Evolutionary conservation across 352 stramenopile genomes (phyloP).

Genomic region (Globisporangium iwayamae): DNA sequence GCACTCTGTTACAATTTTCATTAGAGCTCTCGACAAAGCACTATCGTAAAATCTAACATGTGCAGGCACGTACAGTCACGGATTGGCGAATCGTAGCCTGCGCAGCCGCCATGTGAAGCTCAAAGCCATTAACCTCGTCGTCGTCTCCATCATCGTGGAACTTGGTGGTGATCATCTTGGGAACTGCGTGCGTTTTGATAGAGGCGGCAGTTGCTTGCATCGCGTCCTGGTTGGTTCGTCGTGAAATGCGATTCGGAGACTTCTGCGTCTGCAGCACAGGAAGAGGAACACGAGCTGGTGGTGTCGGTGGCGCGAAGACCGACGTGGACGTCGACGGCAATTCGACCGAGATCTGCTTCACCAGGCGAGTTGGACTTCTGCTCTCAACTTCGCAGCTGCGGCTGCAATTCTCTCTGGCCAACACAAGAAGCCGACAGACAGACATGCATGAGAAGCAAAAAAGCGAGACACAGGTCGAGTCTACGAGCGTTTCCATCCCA

Average conservation of each 20-base stretch:
- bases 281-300: conserved; percentile 11
- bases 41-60: not conserved
- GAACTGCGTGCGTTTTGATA: too few relatives aligned
- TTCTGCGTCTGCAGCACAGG: not conserved
- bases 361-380: not conserved
- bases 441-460: not conserved
- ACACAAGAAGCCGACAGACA: too few relatives aligned
- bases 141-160: not conserved
- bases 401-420: not conserved
- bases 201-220: not conserved
- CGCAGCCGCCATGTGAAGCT: conserved; percentile 26
- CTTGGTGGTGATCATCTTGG: not conserved
- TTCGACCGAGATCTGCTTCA: conserved; percentile 14
- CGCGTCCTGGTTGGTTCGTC: conserved; percentile 3
- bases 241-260: not conserved
- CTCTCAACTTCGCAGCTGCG: not conserved
- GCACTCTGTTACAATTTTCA: conserved; percentile 16
- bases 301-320: conserved; percentile 10
- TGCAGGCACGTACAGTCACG: conserved; percentile 19
- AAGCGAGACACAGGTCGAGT: not conserved
- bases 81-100: conserved; percentile 34
- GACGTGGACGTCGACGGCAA: conserved; percentile 27
- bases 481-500: not conserved
- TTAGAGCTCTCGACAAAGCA: not conserved
- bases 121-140: conserved; percentile 25